Evolutionary conservation across 257 asterid genomes (phyloP).

Genomic region (Gardenia jasminoides): DNA sequence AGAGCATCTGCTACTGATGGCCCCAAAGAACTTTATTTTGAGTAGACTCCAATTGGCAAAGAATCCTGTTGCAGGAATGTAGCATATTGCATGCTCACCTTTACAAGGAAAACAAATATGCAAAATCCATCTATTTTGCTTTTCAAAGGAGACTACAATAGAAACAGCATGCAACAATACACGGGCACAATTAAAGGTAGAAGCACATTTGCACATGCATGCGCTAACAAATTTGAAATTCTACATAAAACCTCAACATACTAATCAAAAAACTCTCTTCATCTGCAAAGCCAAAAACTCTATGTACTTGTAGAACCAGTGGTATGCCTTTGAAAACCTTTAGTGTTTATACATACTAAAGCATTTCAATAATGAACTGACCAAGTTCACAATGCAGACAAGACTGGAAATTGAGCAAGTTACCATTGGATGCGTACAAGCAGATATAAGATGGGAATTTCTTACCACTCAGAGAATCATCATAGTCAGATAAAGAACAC

Average conservation of each 20-base stretch:
- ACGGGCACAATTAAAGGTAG: background rate
- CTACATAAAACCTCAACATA: background rate
- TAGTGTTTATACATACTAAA: background rate
- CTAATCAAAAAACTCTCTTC: background rate
- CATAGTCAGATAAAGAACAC: background rate
- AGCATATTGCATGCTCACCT: background rate
- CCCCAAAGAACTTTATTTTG: background rate
- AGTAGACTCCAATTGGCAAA: background rate
- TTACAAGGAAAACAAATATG: background rate
- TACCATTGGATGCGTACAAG: background rate
- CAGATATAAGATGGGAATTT: background rate
- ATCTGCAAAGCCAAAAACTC: background rate
- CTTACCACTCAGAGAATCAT: background rate
- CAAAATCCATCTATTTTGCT: background rate
- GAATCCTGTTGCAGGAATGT: background rate
- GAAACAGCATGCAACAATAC: background rate
- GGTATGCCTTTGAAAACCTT: background rate
- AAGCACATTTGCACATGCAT: background rate
- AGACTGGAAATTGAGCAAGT: background rate
- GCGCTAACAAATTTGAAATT: background rate
- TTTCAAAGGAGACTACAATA: background rate
- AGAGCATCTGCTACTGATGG: background rate
- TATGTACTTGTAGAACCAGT: background rate
- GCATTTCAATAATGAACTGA: background rate
- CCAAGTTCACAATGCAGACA: background rate